Evolutionary conservation across 1,284 basidiomycete genomes (phyloP).

Genomic region (Tylopilus sp.): DNA sequence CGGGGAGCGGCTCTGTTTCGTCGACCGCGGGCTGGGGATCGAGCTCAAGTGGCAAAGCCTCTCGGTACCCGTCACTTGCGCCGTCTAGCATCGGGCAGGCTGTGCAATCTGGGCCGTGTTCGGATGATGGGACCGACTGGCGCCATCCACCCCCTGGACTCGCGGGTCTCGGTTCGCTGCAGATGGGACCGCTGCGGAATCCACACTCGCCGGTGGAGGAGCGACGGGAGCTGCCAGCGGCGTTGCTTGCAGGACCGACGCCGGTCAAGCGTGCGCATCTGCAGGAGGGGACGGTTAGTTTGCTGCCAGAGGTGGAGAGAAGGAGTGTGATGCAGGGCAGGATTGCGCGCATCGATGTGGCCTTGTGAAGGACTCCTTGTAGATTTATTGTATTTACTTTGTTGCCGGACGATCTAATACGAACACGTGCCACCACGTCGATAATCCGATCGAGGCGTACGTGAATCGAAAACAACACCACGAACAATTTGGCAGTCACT

Average conservation of each 20-base stretch:
- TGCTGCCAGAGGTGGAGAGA: constrained; percentile 25
- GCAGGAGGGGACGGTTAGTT: constrained; percentile 16
- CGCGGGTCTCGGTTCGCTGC: constrained; percentile 15
- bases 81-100: constrained; percentile 18
- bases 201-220: constrained; percentile 26
- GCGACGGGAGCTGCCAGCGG: background rate
- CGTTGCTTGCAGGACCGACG: background rate
- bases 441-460: constrained; percentile 29
- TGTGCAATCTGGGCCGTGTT: constrained; percentile 8
- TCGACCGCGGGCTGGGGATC: constrained; percentile 16
- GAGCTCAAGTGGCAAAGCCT: constrained; percentile 17
- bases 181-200: constrained; percentile 15
- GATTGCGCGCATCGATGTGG: constrained; percentile 30
- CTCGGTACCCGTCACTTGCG: constrained; percentile 31
- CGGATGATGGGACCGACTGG: constrained; percentile 26
- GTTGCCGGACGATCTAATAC: background rate
- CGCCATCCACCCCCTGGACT: constrained; percentile 25
- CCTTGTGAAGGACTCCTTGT: constrained; percentile 16
- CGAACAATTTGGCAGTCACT: background rate
- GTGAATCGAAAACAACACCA: constrained; percentile 16
- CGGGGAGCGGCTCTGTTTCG: constrained; percentile 13
- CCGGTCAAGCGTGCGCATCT: constrained; percentile 21
- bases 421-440: constrained; percentile 15
- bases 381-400: constrained; percentile 16
- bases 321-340: constrained; percentile 20